Evolutionary conservation across 1,139 yeast species (phyloP).

Genomic region (Hyphopichia burtonii): DNA sequence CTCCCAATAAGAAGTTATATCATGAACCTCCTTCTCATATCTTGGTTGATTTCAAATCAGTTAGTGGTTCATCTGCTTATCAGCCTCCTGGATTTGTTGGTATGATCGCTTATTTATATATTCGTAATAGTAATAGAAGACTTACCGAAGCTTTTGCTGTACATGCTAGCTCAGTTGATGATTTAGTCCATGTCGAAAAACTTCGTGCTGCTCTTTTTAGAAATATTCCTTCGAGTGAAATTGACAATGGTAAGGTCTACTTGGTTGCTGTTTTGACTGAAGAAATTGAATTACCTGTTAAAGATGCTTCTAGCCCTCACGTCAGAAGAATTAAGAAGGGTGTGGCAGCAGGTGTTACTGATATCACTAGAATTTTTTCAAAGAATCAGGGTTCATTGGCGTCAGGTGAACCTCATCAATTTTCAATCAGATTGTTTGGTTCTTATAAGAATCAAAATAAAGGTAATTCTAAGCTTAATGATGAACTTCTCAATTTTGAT

Average conservation of each 20-base stretch:
- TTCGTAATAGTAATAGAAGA: constrained; percentile 63
- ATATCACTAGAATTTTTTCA: constrained; percentile 76
- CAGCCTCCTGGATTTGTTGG: constrained; percentile 72
- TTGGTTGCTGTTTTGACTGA: constrained; percentile 70
- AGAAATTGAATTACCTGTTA: constrained; percentile 41
- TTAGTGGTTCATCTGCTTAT: constrained; percentile 58
- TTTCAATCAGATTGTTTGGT: constrained; percentile 70
- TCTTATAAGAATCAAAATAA: constrained; percentile 52
- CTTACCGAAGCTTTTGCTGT: constrained; percentile 82
- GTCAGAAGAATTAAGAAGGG: constrained; percentile 67
- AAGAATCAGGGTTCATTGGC: constrained; percentile 59
- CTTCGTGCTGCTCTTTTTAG: constrained; percentile 78
- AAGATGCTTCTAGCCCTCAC: constrained; percentile 21
- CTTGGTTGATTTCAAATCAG: constrained; percentile 75
- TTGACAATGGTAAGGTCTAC: constrained; percentile 60
- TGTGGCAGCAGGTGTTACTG: constrained; percentile 86
- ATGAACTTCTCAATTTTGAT: constrained; percentile 18
- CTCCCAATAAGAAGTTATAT: constrained; percentile 44
- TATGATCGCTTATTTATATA: constrained; percentile 69
- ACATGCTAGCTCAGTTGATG: constrained; percentile 57
- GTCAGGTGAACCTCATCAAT: constrained; percentile 67
- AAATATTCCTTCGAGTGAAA: constrained; percentile 72
- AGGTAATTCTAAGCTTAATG: constrained; percentile 15
- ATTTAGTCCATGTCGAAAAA: constrained; percentile 61
- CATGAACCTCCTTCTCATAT: constrained; percentile 70